These are phyloP conservation scores for Byssothecium circinans DNA, from an alignment of 2,329 filamentous ascomycete genomes.

Conservation along the genomic window DNA sequence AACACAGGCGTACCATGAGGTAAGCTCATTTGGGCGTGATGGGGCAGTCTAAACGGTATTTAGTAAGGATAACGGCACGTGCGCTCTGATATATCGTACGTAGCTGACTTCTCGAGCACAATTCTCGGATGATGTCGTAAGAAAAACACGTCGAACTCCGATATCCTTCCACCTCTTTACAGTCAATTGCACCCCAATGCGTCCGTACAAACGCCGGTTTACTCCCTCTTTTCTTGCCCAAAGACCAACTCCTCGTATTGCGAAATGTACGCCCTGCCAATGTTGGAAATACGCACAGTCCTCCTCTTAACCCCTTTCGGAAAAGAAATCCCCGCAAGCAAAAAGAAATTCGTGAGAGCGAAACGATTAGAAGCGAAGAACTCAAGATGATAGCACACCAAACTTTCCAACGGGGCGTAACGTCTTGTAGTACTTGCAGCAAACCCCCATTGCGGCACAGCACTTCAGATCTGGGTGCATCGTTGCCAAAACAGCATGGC, in stretches of 20 bases:
- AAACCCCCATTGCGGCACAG: slow-evolving; percentile 1
- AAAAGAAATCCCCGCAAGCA: too few relatives aligned
- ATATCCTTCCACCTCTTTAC: background rate
- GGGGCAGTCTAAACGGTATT: too few relatives aligned
- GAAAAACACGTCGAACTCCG: too few relatives aligned
- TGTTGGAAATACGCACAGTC: too few relatives aligned
- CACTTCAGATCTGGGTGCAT: background rate
- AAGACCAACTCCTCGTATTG: background rate
- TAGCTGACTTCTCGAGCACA: background rate
- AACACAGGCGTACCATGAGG: background rate
- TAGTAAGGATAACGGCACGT: too few relatives aligned
- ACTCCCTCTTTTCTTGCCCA: background rate
- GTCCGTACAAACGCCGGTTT: background rate
- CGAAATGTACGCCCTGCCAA: too few relatives aligned
- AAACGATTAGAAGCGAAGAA: too few relatives aligned
- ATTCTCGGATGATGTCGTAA: background rate
- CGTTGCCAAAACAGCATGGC: background rate
- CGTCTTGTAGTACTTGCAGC: background rate
- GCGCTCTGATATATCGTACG: too few relatives aligned
- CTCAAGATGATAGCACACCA: too few relatives aligned
- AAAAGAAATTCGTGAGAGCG: too few relatives aligned
- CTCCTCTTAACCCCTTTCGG: too few relatives aligned
- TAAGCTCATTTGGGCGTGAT: background rate
- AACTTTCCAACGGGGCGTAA: background rate
- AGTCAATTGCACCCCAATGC: too few relatives aligned